Percentiles rank a stretch among this genome's conserved stretches.
Conservation (phyloP, 192 early-diverging fungal genomes). For the Coemansia umbellata region DNA sequence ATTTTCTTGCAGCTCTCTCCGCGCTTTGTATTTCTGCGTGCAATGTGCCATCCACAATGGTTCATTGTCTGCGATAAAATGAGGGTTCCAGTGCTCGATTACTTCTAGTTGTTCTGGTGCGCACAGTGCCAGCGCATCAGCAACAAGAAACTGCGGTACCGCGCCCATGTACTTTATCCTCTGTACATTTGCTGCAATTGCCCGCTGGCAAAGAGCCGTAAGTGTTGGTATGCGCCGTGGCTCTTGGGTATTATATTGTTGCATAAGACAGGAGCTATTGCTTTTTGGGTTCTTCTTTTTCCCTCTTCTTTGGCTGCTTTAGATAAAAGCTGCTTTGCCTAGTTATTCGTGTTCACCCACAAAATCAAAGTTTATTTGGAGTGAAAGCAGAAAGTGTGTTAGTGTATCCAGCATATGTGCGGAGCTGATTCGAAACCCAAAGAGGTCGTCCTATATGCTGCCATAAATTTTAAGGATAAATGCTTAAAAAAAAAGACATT, state of each 20-base stretch:
- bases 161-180: slow-evolving; percentile 26
- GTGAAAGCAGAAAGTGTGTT: no score
- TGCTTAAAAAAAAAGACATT: no score
- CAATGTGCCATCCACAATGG: slow-evolving; percentile 30
- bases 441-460: no score
- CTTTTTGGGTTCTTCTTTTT: no score
- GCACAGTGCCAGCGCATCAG: slow-evolving; percentile 29
- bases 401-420: no score
- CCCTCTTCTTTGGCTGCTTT: no score
- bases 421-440: no score
- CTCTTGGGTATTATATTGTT: not conserved
- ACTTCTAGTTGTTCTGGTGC: slow-evolving; percentile 38
- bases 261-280: no score
- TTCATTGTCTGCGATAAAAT: slow-evolving; percentile 39
- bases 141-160: slow-evolving; percentile 32
- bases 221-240: slow-evolving; percentile 16
- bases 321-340: no score
- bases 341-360: no score
- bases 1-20: slow-evolving; percentile 7
- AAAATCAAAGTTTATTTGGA: no score
- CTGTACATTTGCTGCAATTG: slow-evolving; percentile 22
- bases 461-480: no score
- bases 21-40: slow-evolving; percentile 11
- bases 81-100: slow-evolving; percentile 41
- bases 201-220: slow-evolving; percentile 37